These are phyloP conservation scores for Tylopilus intermedius DNA, from an alignment of 768 basidiomycete genomes.

Conservation along the genomic window DNA sequence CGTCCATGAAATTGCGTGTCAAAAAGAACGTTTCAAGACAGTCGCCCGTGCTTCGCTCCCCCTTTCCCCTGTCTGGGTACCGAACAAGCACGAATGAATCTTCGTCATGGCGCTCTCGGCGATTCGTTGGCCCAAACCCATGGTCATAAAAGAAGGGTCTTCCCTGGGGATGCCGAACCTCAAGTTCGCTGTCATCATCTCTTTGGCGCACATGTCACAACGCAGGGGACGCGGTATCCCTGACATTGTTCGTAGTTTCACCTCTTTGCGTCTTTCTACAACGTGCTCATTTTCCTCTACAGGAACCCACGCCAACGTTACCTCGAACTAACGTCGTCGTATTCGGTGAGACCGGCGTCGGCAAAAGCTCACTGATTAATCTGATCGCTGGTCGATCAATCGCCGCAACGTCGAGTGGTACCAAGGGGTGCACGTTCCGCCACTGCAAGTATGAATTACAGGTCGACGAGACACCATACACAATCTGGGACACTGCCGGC, in stretches of 20 bases:
- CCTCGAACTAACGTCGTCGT: constrained; percentile 24
- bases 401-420: constrained; percentile 31
- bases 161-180: constrained; percentile 2
- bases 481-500: constrained; percentile 37
- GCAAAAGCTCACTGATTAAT: constrained; percentile 43
- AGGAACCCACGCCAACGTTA: constrained; percentile 7
- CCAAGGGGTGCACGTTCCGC: constrained; percentile 33
- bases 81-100: constrained; percentile 2
- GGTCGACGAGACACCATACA: constrained; percentile 22
- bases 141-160: constrained; percentile 18
- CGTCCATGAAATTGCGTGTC: constrained; percentile 4
- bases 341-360: constrained; percentile 29
- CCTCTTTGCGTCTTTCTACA: constrained; percentile 1
- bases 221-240: constrained; percentile 11
- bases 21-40: background rate
- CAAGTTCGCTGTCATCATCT: constrained; percentile 11
- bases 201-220: constrained; percentile 21
- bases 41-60: background rate
- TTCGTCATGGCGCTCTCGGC: constrained; percentile 18
- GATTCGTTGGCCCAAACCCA: constrained; percentile 13
- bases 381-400: constrained; percentile 37
- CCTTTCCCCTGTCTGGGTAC: background rate
- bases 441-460: constrained; percentile 25
- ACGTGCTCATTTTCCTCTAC: constrained; percentile 6
- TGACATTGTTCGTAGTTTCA: constrained; percentile 8